Percentiles rank a stretch among this genome's conserved stretches.
Evolutionary conservation across 2,329 filamentous ascomycete genomes (phyloP).

Genomic region (Neodidymelliopsis sp.): DNA sequence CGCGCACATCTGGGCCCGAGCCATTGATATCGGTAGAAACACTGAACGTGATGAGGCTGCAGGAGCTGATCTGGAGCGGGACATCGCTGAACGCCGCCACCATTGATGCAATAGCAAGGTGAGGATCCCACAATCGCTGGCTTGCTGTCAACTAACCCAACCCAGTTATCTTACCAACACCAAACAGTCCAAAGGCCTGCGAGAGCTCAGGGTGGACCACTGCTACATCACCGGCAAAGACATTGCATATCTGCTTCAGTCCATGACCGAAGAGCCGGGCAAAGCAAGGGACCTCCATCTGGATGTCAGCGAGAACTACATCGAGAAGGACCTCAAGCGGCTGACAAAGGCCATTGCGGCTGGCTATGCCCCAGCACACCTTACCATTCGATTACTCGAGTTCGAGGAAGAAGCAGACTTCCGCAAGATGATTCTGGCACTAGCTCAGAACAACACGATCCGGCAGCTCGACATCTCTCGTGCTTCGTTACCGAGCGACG

Average conservation of each 20-base stretch:
- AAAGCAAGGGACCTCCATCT: slow-evolving; percentile 67
- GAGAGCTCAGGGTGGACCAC: slow-evolving; percentile 70
- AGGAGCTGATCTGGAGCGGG: slow-evolving; percentile 70
- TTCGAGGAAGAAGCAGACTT: slow-evolving; percentile 72
- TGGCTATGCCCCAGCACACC: slow-evolving; percentile 65
- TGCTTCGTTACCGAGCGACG: slow-evolving; percentile 73
- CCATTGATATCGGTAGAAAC: slow-evolving; percentile 72
- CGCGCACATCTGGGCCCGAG: slow-evolving; percentile 68
- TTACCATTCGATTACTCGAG: slow-evolving; percentile 73
- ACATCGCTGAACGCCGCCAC: slow-evolving; percentile 68
- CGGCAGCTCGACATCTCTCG: slow-evolving; percentile 73
- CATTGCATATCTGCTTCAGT: slow-evolving; percentile 69
- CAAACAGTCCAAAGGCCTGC: slow-evolving; percentile 65
- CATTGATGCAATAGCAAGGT: slow-evolving; percentile 66
- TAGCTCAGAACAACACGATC: slow-evolving; percentile 69
- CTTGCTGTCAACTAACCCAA: slow-evolving; percentile 31
- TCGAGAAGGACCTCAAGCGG: slow-evolving; percentile 60
- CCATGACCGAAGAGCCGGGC: slow-evolving; percentile 63
- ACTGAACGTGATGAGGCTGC: slow-evolving; percentile 70
- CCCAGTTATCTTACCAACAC: slow-evolving; percentile 66
- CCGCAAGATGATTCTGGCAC: slow-evolving; percentile 66
- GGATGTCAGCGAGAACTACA: slow-evolving; percentile 70
- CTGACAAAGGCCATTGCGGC: slow-evolving; percentile 61
- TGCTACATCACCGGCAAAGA: slow-evolving; percentile 71
- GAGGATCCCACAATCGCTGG: slow-evolving; percentile 35